Evolutionary conservation across 2,329 filamentous ascomycete species (phyloP), one percentile per base, ranked within the genome.

Genomic region (Fusarium goolgardi): DNA sequence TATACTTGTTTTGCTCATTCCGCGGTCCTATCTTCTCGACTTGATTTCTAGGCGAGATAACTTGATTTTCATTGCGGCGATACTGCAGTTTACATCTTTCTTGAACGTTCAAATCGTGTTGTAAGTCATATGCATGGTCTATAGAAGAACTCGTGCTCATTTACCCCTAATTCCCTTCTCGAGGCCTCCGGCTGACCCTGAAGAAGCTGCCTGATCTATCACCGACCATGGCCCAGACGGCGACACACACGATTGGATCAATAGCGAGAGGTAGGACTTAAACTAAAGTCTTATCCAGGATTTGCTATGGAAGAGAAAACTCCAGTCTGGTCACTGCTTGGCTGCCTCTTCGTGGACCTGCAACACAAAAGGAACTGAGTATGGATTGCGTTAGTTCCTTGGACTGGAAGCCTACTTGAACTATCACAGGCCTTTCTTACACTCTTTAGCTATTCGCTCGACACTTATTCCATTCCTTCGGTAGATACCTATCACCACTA

Each of bases 71-170:
- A 13, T 13, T 20, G 3, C 23, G 8, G 5, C 1, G 16, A 18
- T 27, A 6, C 4, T 16, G 2, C 15, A 27, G 9, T 21, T 6
- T 2, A 18, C 20, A 8, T 15, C 13, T 6, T 20, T 12, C 10
- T 2, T 3, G 6, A 9, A 21, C 10, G 6, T 3, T 1, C 9
- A 27, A 4, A 6, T 16, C 12, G 2, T 15, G 2, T 11, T 15
- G 7, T 4, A 6, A 16, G 12, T 16, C 8, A 0, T 2, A 6
- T 21, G 5, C 10, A 21, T 13, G 6, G 9, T 15, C 40, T 5
- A 1, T 9, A 16, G 6, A 9, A 29, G 6, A 21, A 8, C 6
- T 12, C 6, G 4, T 2, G n/a, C 6, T 3, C 7, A 5, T 16
- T 4, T 16, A 18, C 13, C 18, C 18, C 23, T 39, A 7, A 4